Evolutionary conservation across 306 rosid species (phyloP).

Genomic region (Comarum palustre): DNA sequence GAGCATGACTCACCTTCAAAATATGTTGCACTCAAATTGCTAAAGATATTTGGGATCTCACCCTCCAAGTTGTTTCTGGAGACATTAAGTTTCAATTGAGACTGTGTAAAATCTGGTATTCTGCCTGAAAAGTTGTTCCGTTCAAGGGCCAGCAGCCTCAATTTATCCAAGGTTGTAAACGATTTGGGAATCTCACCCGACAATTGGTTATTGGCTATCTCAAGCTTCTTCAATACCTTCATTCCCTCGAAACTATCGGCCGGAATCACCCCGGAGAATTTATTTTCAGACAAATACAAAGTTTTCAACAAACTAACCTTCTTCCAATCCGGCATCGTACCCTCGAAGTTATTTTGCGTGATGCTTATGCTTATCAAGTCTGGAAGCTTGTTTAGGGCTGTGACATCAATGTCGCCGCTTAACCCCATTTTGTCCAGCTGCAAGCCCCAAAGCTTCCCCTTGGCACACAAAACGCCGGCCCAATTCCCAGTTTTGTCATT

Average conservation of each 20-base stretch:
- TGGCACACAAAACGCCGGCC: slow-evolving; percentile 49
- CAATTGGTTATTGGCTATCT: slow-evolving; percentile 55
- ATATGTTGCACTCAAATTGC: slow-evolving; percentile 21
- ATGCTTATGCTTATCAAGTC: slow-evolving; percentile 54
- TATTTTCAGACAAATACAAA: slow-evolving; percentile 51
- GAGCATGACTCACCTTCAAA: slow-evolving; percentile 49
- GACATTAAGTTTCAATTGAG: slow-evolving; percentile 37
- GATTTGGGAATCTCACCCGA: slow-evolving; percentile 59
- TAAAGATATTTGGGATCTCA: slow-evolving; percentile 42
- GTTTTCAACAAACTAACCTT: slow-evolving; percentile 44
- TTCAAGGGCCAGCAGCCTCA: slow-evolving; percentile 55
- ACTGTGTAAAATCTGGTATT: slow-evolving; percentile 40
- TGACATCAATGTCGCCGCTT: slow-evolving; percentile 49
- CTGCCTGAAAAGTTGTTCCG: slow-evolving; percentile 55
- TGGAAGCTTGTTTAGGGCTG: slow-evolving; percentile 38
- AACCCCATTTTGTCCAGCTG: slow-evolving; percentile 61
- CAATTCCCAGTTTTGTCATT: slow-evolving; percentile 35
- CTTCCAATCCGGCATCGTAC: slow-evolving; percentile 44
- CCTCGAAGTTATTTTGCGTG: slow-evolving; percentile 53
- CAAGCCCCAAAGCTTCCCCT: slow-evolving; percentile 53
- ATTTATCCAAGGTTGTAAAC: slow-evolving; percentile 36
- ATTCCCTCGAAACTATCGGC: slow-evolving; percentile 35
- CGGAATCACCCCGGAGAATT: slow-evolving; percentile 60
- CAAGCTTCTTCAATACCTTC: slow-evolving; percentile 61
- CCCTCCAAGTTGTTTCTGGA: slow-evolving; percentile 63